Conservation (phyloP, 108 stramenopile genomes). For the Mayamaea pseudoterrestris region DNA sequence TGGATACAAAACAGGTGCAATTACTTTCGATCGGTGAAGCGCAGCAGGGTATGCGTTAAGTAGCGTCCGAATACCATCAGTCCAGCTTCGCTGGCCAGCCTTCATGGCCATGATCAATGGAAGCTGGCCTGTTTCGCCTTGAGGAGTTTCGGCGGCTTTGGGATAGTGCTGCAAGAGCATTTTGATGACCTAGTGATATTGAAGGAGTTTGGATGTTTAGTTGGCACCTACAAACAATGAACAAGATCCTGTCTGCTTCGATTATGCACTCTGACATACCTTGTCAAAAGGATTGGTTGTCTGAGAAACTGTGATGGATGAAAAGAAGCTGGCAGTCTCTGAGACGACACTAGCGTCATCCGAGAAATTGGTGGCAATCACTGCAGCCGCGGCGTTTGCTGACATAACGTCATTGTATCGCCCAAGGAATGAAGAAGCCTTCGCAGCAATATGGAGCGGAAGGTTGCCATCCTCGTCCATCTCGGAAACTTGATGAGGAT, state of each 20-base stretch:
- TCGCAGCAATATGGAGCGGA: constrained; percentile 38
- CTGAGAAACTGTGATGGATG: constrained; percentile 1
- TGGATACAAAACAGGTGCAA: constrained; percentile 17
- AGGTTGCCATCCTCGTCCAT: constrained; percentile 44
- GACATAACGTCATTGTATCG: constrained; percentile 9
- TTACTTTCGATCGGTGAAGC: constrained; percentile 12
- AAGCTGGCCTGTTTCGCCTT: constrained; percentile 20
- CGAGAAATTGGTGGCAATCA: not conserved
- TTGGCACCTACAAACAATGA: too few species aligned
- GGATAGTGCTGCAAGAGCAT: constrained; percentile 28
- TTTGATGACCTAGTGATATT: too few species aligned
- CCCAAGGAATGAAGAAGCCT: constrained; percentile 15
- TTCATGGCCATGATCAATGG: constrained; percentile 28
- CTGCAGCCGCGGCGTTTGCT: not conserved
- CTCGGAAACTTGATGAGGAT: constrained; percentile 41
- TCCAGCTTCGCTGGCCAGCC: constrained; percentile 20
- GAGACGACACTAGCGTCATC: constrained; percentile 2
- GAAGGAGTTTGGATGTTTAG: too few species aligned
- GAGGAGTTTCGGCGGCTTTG: constrained; percentile 24
- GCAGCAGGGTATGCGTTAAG: constrained; percentile 30
- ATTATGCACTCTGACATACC: too few species aligned
- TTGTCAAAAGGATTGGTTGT: constrained; percentile 19
- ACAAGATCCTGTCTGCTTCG: too few species aligned
- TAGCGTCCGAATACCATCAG: constrained; percentile 25
- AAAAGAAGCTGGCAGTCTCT: constrained; percentile 8